Base-by-base conservation (phyloP, 169 alveolate genomes). In the Theileria equi region DNA sequence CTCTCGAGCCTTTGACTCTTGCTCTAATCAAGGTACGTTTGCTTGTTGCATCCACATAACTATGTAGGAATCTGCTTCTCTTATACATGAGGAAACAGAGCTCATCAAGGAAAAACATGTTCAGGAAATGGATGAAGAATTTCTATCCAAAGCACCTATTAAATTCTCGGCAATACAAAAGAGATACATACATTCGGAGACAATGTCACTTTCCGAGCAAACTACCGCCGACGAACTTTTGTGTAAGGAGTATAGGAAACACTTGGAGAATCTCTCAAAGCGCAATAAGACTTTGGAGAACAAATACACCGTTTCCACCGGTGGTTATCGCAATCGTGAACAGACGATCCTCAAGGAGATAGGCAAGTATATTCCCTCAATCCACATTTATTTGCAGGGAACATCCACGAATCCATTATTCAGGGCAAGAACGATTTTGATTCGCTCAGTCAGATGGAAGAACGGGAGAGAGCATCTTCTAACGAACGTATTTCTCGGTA, bases 271-370 rank as follows among this genome's bases (percentile, higher is more conserved):
- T 38, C 32, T 74, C 3, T 54, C 47, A 10, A 74, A 74, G 29
- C 47, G 79, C 16, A 74, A 48, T 55, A 62, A 53, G 45, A 17
- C 77, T 28, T 71, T 74, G 29, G 80, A 74, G 44, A 57, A 53
- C 54, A 74, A 63, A 72, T 74, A 68, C 43, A 49, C 21, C 17
- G 44, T 74, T 59, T 67, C 84, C 28, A 74, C 84, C 2, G 84
- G 72, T 2, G 84, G 84, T 3, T 74, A 74, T 28, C 25, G 38
- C 19, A 44, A 48, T 13, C 36, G 84, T 25, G 65, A 74, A 41
- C 65, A 41, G 49, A 19, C 29, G 47, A 58, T 53, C 8, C 78
- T 62, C 19, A 21, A 36, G 28, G 67, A 40, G 26, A 74, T 74
- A 6, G 79, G 84, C 65, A 7, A 5, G 84, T 64, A n/a, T 8